phyloP scores from a whole-genome alignment of 1,284 basidiomycete genomes.

The Tylopilus sp. region DNA sequence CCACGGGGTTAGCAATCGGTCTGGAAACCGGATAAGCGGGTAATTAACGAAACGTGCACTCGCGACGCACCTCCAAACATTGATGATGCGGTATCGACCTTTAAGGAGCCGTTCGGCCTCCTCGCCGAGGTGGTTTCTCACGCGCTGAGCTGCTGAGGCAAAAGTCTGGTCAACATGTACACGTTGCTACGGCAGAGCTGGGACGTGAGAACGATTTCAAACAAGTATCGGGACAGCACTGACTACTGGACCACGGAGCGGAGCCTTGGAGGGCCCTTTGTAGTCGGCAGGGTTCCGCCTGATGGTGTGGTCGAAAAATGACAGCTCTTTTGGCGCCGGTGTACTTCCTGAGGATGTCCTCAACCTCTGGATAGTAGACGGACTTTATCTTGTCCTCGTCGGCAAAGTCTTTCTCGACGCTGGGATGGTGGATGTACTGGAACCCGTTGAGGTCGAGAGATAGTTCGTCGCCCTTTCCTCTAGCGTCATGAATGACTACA shows the following conservation, averaged over 20 bases:
- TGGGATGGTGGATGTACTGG: slow-evolving; percentile 35
- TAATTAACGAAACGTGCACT: not conserved
- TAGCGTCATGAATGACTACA: slow-evolving; percentile 31
- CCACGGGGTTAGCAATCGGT: slow-evolving; percentile 44
- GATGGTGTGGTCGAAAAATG: slow-evolving; percentile 47
- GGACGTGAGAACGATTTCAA: not conserved
- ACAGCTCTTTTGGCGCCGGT: slow-evolving; percentile 41
- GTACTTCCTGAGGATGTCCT: slow-evolving; percentile 41
- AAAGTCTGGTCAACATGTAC: slow-evolving; percentile 49
- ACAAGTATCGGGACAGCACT: slow-evolving; percentile 4
- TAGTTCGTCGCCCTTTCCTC: slow-evolving; percentile 35
- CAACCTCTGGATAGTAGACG: slow-evolving; percentile 40
- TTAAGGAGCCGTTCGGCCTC: slow-evolving; percentile 41
- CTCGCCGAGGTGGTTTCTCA: slow-evolving; percentile 37
- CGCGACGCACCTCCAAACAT: slow-evolving; percentile 42
- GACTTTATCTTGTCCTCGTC: slow-evolving; percentile 39
- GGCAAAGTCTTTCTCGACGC: slow-evolving; percentile 40
- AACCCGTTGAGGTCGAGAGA: slow-evolving; percentile 44
- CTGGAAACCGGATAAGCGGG: slow-evolving; percentile 7
- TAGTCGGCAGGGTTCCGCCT: slow-evolving; percentile 27
- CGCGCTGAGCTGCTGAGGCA: slow-evolving; percentile 36
- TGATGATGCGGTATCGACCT: slow-evolving; percentile 49
- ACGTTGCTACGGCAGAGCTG: slow-evolving; percentile 1
- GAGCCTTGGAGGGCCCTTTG: slow-evolving; percentile 3
- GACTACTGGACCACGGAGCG: slow-evolving; percentile 34